Evolutionary conservation across 2,329 filamentous ascomycete species (phyloP).

Genomic region (Hypoxylon sp.): DNA sequence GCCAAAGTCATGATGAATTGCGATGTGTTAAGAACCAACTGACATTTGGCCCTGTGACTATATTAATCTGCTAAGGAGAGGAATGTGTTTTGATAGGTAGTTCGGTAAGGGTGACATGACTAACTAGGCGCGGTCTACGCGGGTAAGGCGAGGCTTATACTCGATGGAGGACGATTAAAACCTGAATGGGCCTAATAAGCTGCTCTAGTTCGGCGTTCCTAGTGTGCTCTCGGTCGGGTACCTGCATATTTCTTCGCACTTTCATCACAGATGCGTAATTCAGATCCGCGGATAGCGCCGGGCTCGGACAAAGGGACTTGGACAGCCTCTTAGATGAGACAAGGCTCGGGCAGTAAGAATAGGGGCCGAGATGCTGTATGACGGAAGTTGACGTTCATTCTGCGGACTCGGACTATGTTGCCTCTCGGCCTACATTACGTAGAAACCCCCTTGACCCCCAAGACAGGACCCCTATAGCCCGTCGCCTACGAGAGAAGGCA

Average conservation of each 20-base stretch:
- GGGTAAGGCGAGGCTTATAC: too few relatives aligned
- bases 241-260: slow-evolving; percentile 29
- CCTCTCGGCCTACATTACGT: slow-evolving; percentile 22
- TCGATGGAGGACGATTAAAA: too few relatives aligned
- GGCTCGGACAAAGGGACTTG: background rate
- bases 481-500: too few relatives aligned
- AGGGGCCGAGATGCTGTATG: background rate
- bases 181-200: too few relatives aligned
- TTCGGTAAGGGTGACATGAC: background rate
- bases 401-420: slow-evolving; percentile 6
- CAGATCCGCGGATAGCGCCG: background rate
- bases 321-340: background rate
- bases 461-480: too few relatives aligned
- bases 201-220: slow-evolving; percentile 8
- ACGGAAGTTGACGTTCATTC: slow-evolving; percentile 2
- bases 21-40: background rate
- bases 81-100: background rate
- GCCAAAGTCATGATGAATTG: background rate
- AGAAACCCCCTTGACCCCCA: too few relatives aligned
- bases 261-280: background rate
- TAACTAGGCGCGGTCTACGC: background rate
- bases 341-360: background rate
- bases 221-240: slow-evolving; percentile 16
- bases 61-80: background rate
- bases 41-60: background rate